Evolutionary conservation across 495 filamentous ascomycete species (phyloP).

Genomic region (Penicillium tannophilum): DNA sequence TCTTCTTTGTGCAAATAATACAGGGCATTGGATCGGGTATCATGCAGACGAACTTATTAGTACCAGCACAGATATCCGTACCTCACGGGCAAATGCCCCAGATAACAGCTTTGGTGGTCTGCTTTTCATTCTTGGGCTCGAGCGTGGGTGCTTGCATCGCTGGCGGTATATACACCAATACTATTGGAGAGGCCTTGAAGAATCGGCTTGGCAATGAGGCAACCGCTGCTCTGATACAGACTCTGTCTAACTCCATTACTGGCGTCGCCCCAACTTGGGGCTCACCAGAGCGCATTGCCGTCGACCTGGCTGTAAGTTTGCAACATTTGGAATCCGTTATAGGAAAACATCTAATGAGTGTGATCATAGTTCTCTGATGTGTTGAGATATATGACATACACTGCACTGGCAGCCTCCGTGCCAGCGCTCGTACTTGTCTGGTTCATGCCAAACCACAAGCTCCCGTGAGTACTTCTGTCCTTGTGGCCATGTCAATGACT

Average conservation of each 20-base stretch:
- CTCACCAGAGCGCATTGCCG: constrained; percentile 37
- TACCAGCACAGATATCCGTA: constrained; percentile 47
- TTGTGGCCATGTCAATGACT: not conserved
- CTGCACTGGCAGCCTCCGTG: constrained; percentile 42
- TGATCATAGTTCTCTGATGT: constrained; percentile 44
- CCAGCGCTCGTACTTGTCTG: constrained; percentile 39
- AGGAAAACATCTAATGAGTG: constrained; percentile 11
- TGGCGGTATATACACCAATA: constrained; percentile 50
- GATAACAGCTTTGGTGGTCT: constrained; percentile 47
- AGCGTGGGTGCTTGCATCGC: constrained; percentile 51
- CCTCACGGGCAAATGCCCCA: constrained; percentile 49
- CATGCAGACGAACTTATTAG: constrained; percentile 45
- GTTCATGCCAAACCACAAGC: constrained; percentile 46
- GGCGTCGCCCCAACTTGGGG: constrained; percentile 45
- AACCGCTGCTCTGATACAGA: constrained; percentile 28
- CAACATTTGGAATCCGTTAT: no score
- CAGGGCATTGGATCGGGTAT: constrained; percentile 52
- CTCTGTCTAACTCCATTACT: constrained; percentile 48
- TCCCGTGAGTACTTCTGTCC: constrained; percentile 17
- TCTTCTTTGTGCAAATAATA: constrained; percentile 49
- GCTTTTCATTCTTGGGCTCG: constrained; percentile 45
- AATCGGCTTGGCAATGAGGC: constrained; percentile 32
- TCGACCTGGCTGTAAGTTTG: constrained; percentile 43
- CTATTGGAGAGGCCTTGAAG: constrained; percentile 34
- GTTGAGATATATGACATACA: constrained; percentile 48